Evolutionary conservation across 148 eudicot genomes (phyloP).

Genomic region (Nyssa sinensis): DNA sequence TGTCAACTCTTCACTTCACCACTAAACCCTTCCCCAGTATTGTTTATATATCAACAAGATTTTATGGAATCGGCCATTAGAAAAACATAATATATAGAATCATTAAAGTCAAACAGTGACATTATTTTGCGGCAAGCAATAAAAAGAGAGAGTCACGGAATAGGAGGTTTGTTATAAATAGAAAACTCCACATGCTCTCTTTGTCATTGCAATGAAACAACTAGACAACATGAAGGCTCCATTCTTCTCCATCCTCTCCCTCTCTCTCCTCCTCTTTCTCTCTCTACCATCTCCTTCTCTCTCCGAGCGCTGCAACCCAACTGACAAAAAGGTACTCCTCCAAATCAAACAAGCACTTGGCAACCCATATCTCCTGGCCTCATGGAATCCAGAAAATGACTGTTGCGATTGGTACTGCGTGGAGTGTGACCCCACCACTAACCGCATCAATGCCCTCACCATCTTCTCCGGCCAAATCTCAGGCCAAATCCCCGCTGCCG

Average conservation of each 20-base stretch:
- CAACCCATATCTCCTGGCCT: conserved; percentile 23
- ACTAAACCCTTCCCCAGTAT: too few species aligned
- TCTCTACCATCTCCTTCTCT: conserved; percentile 17
- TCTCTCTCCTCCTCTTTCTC: conserved; percentile 14
- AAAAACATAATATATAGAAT: too few species aligned
- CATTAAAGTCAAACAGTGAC: too few species aligned
- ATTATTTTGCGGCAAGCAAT: too few species aligned
- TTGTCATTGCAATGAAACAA: neutral
- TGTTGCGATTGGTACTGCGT: conserved; percentile 47
- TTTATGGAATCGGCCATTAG: too few species aligned
- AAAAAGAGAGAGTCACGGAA: too few species aligned
- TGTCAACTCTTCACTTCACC: too few species aligned
- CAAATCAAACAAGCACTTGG: conserved; percentile 27
- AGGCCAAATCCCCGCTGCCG: conserved; percentile 34
- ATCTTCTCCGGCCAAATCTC: conserved; percentile 23
- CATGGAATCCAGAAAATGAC: conserved; percentile 36
- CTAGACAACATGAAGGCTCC: neutral
- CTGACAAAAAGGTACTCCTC: conserved; percentile 41
- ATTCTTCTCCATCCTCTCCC: conserved; percentile 11
- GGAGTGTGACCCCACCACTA: conserved; percentile 30
- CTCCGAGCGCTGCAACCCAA: conserved; percentile 34
- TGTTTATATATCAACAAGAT: too few species aligned
- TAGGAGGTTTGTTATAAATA: too few species aligned
- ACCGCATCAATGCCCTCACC: conserved; percentile 36
- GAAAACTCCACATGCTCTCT: neutral